Conservation (phyloP, 257 asterid species). For the Primulina tabacum region DNA sequence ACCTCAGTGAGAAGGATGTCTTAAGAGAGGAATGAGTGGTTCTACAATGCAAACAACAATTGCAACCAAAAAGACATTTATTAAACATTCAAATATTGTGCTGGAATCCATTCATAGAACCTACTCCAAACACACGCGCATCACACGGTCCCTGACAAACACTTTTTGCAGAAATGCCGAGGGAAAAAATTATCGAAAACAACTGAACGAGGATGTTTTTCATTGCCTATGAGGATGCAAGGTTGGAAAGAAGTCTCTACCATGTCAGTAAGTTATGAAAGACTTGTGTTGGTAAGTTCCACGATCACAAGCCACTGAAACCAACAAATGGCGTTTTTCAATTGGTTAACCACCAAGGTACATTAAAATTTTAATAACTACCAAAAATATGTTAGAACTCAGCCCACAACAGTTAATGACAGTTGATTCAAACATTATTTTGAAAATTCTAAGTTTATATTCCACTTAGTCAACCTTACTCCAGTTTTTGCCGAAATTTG, state of each 20-base stretch:
- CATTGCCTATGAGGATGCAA: background rate
- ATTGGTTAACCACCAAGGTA: background rate
- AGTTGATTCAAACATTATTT: background rate
- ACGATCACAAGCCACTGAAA: background rate
- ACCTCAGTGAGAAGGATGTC: background rate
- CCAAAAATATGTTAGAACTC: background rate
- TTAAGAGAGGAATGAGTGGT: constrained; percentile 1
- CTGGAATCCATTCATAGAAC: background rate
- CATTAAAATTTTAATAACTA: background rate
- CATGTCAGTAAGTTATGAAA: background rate
- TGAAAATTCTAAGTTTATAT: background rate
- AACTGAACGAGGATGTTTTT: background rate
- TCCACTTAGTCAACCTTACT: too few species aligned
- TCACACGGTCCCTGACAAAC: background rate
- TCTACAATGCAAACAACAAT: background rate
- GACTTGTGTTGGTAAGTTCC: background rate
- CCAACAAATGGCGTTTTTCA: background rate
- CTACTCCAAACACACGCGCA: background rate
- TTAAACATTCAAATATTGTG: background rate
- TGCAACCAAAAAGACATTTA: background rate
- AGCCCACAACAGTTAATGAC: background rate
- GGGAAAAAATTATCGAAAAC: background rate
- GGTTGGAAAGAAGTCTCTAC: background rate
- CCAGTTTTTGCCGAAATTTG: too few species aligned
- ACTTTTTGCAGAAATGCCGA: background rate